phyloP scores from a whole-genome alignment of 139 green algal genomes.

The Chlorella sp. region DNA sequence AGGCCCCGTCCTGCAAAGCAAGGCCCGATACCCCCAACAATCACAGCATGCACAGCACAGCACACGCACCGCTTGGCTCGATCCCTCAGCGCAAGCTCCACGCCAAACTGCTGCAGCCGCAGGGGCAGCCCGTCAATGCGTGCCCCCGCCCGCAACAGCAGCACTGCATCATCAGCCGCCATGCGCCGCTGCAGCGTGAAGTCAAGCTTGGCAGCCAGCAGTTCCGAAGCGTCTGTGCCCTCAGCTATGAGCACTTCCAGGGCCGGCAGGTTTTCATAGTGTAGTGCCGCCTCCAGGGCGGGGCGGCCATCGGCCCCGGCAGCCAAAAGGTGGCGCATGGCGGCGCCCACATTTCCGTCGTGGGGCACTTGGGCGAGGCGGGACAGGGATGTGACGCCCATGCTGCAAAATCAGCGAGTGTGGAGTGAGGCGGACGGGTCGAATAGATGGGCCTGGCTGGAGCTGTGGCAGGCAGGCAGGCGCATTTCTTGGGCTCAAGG shows the following conservation, averaged over 20 bases:
- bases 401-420: background rate
- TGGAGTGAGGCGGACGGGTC: background rate
- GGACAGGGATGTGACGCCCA: background rate
- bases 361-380: background rate
- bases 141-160: conserved; percentile 3
- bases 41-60: too few relatives aligned
- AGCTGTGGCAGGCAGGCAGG: background rate
- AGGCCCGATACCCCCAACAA: too few relatives aligned
- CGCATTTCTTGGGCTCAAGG: background rate
- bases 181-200: background rate
- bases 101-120: background rate
- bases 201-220: background rate
- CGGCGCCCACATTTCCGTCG: background rate
- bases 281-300: background rate
- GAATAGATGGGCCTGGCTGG: background rate
- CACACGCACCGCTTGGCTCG: background rate
- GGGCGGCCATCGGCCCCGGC: background rate
- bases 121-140: background rate
- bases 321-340: background rate
- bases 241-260: background rate
- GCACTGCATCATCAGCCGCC: background rate
- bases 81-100: background rate
- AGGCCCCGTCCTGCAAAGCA: too few relatives aligned
- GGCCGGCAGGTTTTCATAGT: background rate
- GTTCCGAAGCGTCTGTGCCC: background rate